These are phyloP conservation scores for Boletales sp. DNA, from an alignment of 768 basidiomycete species.

Conservation along the genomic window DNA sequence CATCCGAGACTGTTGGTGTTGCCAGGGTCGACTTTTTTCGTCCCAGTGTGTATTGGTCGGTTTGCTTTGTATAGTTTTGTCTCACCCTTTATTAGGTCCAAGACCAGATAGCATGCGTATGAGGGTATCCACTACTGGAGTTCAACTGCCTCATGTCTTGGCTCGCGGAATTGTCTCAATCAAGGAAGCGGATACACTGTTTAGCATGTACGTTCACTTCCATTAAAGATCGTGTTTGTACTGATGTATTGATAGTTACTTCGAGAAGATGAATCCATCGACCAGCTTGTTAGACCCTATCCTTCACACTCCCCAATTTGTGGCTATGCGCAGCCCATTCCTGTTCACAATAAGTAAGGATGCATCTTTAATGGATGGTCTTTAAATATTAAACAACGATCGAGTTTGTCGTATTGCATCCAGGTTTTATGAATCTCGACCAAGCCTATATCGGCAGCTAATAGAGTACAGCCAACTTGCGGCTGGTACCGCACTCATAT, in stretches of 20 bases:
- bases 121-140: conserved; percentile 38
- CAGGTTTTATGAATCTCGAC: conserved; percentile 69
- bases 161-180: conserved; percentile 59
- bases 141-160: conserved; percentile 63
- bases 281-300: conserved; percentile 76
- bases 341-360: conserved; percentile 85
- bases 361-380: not conserved
- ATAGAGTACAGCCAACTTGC: conserved; percentile 77
- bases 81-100: conserved; percentile 32
- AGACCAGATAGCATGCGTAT: conserved; percentile 39
- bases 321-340: conserved; percentile 83
- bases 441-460: conserved; percentile 62
- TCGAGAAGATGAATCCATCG: conserved; percentile 75
- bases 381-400: conserved; percentile 6
- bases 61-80: not conserved
- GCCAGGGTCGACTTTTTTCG: conserved; percentile 68
- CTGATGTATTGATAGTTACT: conserved; percentile 47
- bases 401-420: conserved; percentile 87
- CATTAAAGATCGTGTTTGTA: not conserved
- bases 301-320: conserved; percentile 80
- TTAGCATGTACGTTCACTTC: conserved; percentile 53
- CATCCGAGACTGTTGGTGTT: conserved; percentile 56
- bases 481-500: conserved; percentile 72
- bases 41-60: conserved; percentile 41
- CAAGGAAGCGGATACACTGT: conserved; percentile 66